Base-by-base conservation (phyloP, 306 rosid species). In the Fragaria vesca region DNA sequence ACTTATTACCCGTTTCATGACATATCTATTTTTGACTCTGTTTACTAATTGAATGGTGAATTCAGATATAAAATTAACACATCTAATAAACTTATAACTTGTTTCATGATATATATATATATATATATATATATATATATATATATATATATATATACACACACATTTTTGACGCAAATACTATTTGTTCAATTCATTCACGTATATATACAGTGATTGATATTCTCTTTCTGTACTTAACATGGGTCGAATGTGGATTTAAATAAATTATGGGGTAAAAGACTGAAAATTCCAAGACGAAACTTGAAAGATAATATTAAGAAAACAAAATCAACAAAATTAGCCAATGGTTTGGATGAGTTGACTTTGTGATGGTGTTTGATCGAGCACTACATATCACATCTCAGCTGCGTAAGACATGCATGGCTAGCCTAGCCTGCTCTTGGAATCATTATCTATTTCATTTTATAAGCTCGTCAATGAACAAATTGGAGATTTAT, bases 331-430 rank as follows among this genome's bases (percentile, higher is more conserved):
- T 0, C 9, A 13, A 65, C 24, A 66, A 17, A 66, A 34, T 3
- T 36, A 66, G 46, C 26, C 42, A 12, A 66, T 17, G 0, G 26
- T 38, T 36, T 17, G 48, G 46, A 18, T 18, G 48, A 66, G 71
- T 63, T 66, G 71, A 66, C 70, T 17, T 66, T 66, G 47, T 66
- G 45, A 63, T 11, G 66, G 43, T 13, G 45, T 63, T 15, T 32
- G 69, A 63, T 38, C 42, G 42, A 38, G 42, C 45, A 32, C n/a
- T 32, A 6, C 0, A 65, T 28, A 61, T 18, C 24, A 34, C 71
- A 34, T 36, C 47, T 66, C 24, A 61, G 52, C 48, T 73, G 69
- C 78, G 69, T 62, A 77, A 50, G 76, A 45, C 76, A 66, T 71
- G 83, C 80, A 32, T 69, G 48, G 70, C 55, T 61, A 74, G 42